Conservation (phyloP, 192 early-diverging fungal species). For the Umbelopsis vinacea region DNA sequence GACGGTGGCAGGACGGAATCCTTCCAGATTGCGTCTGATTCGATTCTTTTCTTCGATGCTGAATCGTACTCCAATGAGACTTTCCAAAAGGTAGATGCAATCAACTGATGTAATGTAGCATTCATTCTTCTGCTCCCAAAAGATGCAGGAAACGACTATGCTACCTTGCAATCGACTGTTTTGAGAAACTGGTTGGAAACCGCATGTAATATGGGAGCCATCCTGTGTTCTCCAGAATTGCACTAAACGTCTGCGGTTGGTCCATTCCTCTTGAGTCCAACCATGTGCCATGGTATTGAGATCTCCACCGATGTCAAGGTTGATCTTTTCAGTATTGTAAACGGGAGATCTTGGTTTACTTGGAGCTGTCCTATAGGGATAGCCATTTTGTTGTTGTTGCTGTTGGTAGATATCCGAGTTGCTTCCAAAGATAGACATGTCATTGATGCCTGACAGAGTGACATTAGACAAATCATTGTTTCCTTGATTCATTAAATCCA, state of each 20-base stretch:
- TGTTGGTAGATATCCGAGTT: background rate
- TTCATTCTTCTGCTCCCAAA: slow-evolving; percentile 72
- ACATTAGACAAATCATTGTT: background rate
- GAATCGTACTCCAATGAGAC: slow-evolving; percentile 69
- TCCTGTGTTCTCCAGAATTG: slow-evolving; percentile 75
- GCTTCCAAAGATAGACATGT: background rate
- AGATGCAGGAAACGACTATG: slow-evolving; percentile 80
- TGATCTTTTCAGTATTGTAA: slow-evolving; percentile 22
- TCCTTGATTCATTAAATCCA: background rate
- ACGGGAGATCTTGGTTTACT: background rate
- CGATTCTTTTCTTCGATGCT: slow-evolving; percentile 84
- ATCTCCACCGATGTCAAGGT: slow-evolving; percentile 67
- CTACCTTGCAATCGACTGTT: slow-evolving; percentile 65
- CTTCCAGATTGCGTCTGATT: slow-evolving; percentile 83
- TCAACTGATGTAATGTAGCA: slow-evolving; percentile 81
- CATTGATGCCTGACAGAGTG: background rate
- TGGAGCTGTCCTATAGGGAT: background rate
- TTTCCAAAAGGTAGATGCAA: slow-evolving; percentile 74
- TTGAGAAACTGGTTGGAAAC: slow-evolving; percentile 67
- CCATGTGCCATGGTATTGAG: slow-evolving; percentile 66
- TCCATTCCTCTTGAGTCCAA: slow-evolving; percentile 70
- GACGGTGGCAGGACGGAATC: slow-evolving; percentile 75
- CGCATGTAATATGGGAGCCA: slow-evolving; percentile 67
- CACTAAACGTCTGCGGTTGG: slow-evolving; percentile 68
- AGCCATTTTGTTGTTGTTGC: background rate